Base-by-base conservation (phyloP, 805 yeast species). In the Ascoidea rubescens region DNA sequence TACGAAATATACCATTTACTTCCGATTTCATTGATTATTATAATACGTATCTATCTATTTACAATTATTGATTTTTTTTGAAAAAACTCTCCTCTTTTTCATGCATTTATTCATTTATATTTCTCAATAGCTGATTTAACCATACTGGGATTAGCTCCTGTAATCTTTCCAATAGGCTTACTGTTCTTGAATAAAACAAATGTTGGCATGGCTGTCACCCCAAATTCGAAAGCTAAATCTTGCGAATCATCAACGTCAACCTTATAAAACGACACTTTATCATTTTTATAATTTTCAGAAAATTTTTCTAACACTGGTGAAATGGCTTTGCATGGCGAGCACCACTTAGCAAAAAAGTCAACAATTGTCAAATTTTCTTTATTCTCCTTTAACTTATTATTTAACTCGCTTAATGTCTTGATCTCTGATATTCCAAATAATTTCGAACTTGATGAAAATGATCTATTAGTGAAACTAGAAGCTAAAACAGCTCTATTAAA, bases 321-420 rank as follows among this genome's bases (percentile, higher is more conserved):
- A 71, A 93, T 84, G 81, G 87, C 87, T 78, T 91, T 93, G 77
- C 99, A 91, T 56, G 99, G 98, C 61, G 97, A 97, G 71, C 99
- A 91, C 97, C 98, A 93, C 56, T 90, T 81, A 62, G 98, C 98
- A 66, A 79, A 90, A 75, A 91, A 93, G 74, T 93, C 98, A 42
- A 33, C 31, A 12, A n/a, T 16, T n/a, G 48, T 50, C 16, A 51
- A 46, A 14, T 42, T 51, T 4, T 45, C 31, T 17, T 43, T 16
- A n/a, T 51, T 50, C 4, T 37, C 46, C 10, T 45, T 43, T 33
- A 51, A 46, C 44, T 47, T 45, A 5, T 47, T 37, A 44, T 48
- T 49, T 2, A 51, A 37, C 14, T 37, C 43, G 28, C 28, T 21
- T 21, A 21, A 21, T 3, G 28, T 21, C 28, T 21, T 21, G 28